Percentiles rank a stretch among this genome's conserved stretches.
These are phyloP conservation scores for Lobosporangium transversale DNA, from an alignment of 192 early-diverging fungal genomes.

Conservation along the genomic window DNA sequence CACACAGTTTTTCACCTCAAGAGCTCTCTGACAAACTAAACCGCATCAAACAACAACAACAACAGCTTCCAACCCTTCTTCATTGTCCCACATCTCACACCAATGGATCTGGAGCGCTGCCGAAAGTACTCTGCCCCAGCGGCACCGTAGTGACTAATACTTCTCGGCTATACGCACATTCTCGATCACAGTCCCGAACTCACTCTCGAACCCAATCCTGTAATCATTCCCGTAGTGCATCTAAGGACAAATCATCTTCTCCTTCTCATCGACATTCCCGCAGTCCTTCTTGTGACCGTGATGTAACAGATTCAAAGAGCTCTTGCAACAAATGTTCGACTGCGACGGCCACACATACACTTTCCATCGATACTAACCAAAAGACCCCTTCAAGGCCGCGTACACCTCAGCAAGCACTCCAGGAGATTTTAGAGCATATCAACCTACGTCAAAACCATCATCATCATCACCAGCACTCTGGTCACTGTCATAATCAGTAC, in stretches of 20 bases:
- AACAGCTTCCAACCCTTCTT: background rate
- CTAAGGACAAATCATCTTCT: no score
- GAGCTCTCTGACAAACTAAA: constrained; percentile 3
- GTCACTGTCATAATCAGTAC: background rate
- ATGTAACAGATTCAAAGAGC: no score
- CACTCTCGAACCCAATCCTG: no score
- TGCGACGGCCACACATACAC: no score
- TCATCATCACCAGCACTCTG: background rate
- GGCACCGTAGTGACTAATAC: no score
- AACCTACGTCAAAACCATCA: background rate
- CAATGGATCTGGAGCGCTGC: no score
- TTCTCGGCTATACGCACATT: no score
- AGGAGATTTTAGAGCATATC: background rate
- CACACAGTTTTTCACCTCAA: background rate
- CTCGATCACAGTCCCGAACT: no score
- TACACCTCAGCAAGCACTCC: background rate
- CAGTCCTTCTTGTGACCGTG: background rate
- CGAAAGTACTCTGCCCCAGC: no score
- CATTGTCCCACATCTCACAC: no score
- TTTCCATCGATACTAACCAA: background rate
- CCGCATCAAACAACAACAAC: background rate
- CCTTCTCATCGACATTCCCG: background rate
- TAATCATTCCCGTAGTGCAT: no score
- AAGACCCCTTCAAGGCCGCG: background rate
- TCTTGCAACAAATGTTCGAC: no score